Evolutionary conservation across 192 early-diverging fungal genomes (phyloP).

Genomic region (Coemansia sp.): DNA sequence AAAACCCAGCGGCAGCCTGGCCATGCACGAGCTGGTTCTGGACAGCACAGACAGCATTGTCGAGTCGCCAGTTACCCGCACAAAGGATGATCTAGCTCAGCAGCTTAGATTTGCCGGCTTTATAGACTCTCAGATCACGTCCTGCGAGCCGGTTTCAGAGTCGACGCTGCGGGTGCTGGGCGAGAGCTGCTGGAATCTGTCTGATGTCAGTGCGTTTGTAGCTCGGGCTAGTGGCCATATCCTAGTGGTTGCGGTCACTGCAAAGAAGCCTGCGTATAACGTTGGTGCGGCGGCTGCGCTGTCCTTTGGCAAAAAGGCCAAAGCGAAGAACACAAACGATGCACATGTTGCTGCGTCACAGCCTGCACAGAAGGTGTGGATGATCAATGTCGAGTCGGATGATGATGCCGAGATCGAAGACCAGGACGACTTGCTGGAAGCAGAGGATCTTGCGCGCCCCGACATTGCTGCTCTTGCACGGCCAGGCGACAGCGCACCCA

Average conservation of each 20-base stretch:
- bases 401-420: constrained; percentile 82
- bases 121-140: constrained; percentile 60
- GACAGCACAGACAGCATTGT: constrained; percentile 43
- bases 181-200: constrained; percentile 59
- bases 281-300: constrained; percentile 81
- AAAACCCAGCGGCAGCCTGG: constrained; percentile 64
- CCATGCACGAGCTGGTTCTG: constrained; percentile 68
- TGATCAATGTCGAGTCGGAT: constrained; percentile 70
- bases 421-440: constrained; percentile 85
- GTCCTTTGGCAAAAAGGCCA: constrained; percentile 75
- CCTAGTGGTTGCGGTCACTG: constrained; percentile 32
- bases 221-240: constrained; percentile 52
- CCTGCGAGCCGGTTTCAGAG: constrained; percentile 43
- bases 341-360: constrained; percentile 23
- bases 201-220: constrained; percentile 46
- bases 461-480: constrained; percentile 60
- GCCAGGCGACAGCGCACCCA: constrained; percentile 73
- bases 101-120: constrained; percentile 84
- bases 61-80: constrained; percentile 57
- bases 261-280: constrained; percentile 81
- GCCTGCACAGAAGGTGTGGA: constrained; percentile 65
- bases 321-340: constrained; percentile 26
- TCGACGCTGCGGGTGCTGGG: constrained; percentile 52
- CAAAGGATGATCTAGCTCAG: constrained; percentile 61
- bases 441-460: constrained; percentile 74